These are phyloP conservation scores for Lophium mytilinum DNA, from an alignment of 495 filamentous ascomycete species.

Conservation along the genomic window DNA sequence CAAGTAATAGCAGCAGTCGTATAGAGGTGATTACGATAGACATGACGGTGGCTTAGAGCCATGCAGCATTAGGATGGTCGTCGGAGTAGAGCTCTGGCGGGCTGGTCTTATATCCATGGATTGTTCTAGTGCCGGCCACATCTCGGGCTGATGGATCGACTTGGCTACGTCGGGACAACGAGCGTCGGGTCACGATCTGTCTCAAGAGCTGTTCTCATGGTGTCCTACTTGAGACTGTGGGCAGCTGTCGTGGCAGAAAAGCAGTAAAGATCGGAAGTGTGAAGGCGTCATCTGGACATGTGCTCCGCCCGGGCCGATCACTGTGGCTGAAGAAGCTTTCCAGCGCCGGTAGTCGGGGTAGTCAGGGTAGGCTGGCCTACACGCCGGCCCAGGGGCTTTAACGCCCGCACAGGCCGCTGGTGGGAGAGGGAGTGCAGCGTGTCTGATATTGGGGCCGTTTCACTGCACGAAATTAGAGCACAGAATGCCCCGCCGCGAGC, in stretches of 20 bases:
- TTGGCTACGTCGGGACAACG: too few relatives aligned
- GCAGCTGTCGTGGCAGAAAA: background rate
- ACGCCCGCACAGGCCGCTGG: background rate
- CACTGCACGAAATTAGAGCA: background rate
- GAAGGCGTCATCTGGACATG: background rate
- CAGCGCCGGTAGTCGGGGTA: background rate
- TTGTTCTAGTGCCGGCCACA: too few relatives aligned
- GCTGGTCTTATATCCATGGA: too few relatives aligned
- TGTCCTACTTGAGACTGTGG: background rate
- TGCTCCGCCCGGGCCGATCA: background rate
- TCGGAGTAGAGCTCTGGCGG: too few relatives aligned
- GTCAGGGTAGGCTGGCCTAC: too few relatives aligned
- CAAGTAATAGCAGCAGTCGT: too few relatives aligned
- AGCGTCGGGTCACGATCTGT: background rate
- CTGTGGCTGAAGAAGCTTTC: background rate
- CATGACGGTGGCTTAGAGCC: too few relatives aligned
- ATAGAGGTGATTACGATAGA: too few relatives aligned
- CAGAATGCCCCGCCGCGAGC: background rate
- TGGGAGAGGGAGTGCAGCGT: background rate
- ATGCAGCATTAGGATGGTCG: too few relatives aligned
- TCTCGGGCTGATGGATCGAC: too few relatives aligned
- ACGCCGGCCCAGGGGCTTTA: background rate
- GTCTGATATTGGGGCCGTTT: background rate
- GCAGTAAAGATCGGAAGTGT: too few relatives aligned
- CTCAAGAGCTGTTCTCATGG: conserved; percentile 18